Conservation (phyloP, 257 asterid species). For the Lantana camara region DNA sequence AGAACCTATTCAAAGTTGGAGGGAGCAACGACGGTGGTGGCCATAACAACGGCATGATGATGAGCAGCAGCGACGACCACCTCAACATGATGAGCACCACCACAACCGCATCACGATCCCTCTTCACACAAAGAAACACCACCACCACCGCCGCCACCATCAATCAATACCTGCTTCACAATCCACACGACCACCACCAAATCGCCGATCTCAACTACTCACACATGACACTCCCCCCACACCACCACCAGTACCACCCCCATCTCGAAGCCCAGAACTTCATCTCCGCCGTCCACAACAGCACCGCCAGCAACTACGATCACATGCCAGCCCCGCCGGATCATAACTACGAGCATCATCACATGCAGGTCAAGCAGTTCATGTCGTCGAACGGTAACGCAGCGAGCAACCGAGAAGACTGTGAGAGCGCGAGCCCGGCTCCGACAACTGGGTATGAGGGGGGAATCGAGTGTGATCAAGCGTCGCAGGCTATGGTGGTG, state of each 20-base stretch:
- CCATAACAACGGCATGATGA: slow-evolving; percentile 12
- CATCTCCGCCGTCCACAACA: slow-evolving; percentile 34
- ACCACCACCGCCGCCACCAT: too few species aligned
- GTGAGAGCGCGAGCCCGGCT: slow-evolving; percentile 46
- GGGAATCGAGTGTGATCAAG: slow-evolving; percentile 33
- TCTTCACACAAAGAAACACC: slow-evolving; percentile 32
- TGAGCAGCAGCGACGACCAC: slow-evolving; percentile 22
- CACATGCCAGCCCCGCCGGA: slow-evolving; percentile 7
- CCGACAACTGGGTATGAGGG: slow-evolving; percentile 26
- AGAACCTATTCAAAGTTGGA: slow-evolving; percentile 66
- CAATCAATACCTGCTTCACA: slow-evolving; percentile 21
- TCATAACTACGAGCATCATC: slow-evolving; percentile 21
- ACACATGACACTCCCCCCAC: slow-evolving; percentile 36
- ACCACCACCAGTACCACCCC: slow-evolving; percentile 33
- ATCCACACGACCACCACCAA: slow-evolving; percentile 31
- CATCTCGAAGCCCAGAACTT: slow-evolving; percentile 54
- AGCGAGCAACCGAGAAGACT: slow-evolving; percentile 39
- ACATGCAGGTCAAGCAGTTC: slow-evolving; percentile 57
- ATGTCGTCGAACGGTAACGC: slow-evolving; percentile 35
- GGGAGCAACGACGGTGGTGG: slow-evolving; percentile 39
- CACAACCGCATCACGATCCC: slow-evolving; percentile 31
- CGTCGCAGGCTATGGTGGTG: slow-evolving; percentile 15
- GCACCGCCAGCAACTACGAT: neutral
- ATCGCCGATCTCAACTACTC: slow-evolving; percentile 38
- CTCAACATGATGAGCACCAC: slow-evolving; percentile 25